Conservation (phyloP, 176 grass and related monocot species). For the Rhynchospora tenuis region DNA sequence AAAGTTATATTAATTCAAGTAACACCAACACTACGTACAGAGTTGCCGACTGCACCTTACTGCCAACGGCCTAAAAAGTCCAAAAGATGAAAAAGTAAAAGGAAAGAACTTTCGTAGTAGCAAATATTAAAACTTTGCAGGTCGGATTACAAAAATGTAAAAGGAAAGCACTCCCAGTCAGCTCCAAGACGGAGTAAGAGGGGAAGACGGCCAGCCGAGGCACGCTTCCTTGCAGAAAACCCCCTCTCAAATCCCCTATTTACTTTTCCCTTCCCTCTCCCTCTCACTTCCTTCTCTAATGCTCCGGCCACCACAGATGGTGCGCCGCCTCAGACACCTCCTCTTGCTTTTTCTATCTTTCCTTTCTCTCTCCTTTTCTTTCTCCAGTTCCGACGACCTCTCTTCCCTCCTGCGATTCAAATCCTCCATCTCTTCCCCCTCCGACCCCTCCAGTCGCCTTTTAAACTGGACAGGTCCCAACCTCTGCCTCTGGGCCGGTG, state of each 20-base stretch:
- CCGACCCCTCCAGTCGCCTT: slow-evolving; percentile 48
- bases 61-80: background rate
- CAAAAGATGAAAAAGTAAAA: background rate
- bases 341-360: slow-evolving; percentile 11
- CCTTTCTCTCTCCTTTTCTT: slow-evolving; percentile 2
- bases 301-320: slow-evolving; percentile 28
- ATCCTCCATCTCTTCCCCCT: slow-evolving; percentile 25
- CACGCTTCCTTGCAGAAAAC: slow-evolving; percentile 16
- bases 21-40: no score
- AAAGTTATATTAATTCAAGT: no score
- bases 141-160: background rate
- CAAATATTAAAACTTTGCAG: background rate
- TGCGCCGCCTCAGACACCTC: slow-evolving; percentile 7
- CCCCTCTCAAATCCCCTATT: slow-evolving; percentile 10
- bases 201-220: background rate
- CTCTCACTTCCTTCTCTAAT: background rate
- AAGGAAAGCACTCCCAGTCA: slow-evolving; percentile 16
- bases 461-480: slow-evolving; percentile 38
- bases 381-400: slow-evolving; percentile 27
- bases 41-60: background rate
- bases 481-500: slow-evolving; percentile 69
- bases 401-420: slow-evolving; percentile 52
- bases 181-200: slow-evolving; percentile 10
- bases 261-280: background rate
- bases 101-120: background rate